Evolutionary conservation across 108 stramenopile genomes (phyloP), one percentile per base, ranked within the genome.

Genomic region (Cyclostephanos invisitatus): DNA sequence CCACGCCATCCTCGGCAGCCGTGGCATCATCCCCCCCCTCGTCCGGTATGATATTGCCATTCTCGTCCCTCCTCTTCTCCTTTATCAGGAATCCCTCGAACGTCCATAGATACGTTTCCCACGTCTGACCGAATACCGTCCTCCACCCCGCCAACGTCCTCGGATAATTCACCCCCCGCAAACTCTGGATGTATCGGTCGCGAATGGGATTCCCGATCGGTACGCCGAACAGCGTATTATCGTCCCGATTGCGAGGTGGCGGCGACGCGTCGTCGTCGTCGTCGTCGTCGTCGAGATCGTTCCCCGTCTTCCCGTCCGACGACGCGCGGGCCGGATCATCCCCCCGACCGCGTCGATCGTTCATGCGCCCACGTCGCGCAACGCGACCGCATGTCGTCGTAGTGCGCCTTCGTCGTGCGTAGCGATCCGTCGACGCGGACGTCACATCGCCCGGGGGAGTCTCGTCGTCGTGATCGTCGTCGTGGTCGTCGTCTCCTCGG

Each of bases 91-190:
- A 74, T 28, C 80, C 80, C 22, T 81, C 80, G 57, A 65, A 77
- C 11, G 80, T 72, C 64, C 36, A 62, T 0, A 73, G 38, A 42
- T 81, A 81, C 5, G 21, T 67, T n/a, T 50, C 38, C 75, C 76
- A 77, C 18, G 68, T 57, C 29, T 20, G 51, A 22, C 37, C 37
- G 20, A 77, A 53, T 9, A 66, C 18, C 4, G 32, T 67, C 38
- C 37, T 77, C 80, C 80, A 81, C 24, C 75, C 80, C 15, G 24
- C 29, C 47, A 44, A 24, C 24, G 80, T 76, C 38, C 71, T 70
- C 0, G 80, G 80, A 35, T 66, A 81, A 42, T 59, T 64, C 12
- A 48, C 32, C 67, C 35, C 57, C 57, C 54, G 51, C 44, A 65
- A 63, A 18, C 51, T 78, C 5, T 61, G 61, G 29, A 64, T 56